Base-by-base conservation (phyloP, 306 rosid genomes). In the Trichosanthes cucumerina region DNA sequence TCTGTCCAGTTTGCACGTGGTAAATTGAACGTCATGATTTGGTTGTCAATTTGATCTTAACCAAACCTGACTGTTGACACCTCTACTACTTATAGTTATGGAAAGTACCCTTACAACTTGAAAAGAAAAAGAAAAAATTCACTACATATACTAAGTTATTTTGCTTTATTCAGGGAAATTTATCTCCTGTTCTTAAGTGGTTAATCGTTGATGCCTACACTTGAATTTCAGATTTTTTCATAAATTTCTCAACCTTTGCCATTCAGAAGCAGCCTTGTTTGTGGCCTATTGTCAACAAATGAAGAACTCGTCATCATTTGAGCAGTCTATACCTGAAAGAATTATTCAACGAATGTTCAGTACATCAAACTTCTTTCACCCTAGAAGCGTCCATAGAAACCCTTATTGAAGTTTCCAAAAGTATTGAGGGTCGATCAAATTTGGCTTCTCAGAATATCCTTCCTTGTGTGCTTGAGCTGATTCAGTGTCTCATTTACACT, bases 401-500 rank as follows among this genome's bases (percentile, higher is more conserved):
- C 65, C 90, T 93, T 28, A 70, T 75, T 50, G 85, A 83, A 34
- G 78, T 16, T 76, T 86, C 93, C 34, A 88, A 86, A 84, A 82
- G 89, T 8, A 75, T 62, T 34, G 74, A 58, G 78, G 92, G 90
- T 4, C 92, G 90, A 24, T 59, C 80, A 0, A 76, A 85, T 7
- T 91, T 89, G 8, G 86, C 93, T 50, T 77, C 85, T 59, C 82
- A 79, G 63, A 62, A 80, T 15, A 76, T 89, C 47, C 84, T 91
- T 39, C 83, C 86, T 12, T 59, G 82, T 5, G 86, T 86, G 13
- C 73, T 93, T 9, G 80, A 60, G 46, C 84, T 89, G 4, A 39
- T 83, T 49, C 81, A 71, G 12, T 73, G 78, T 9, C 79, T 83
- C 59, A 53, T 75, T 56, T 58, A 43, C 77, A 69, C 81, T 56